Conservation (phyloP, 2,329 filamentous ascomycete genomes). For the Acephala macrosclerotiorum region DNA sequence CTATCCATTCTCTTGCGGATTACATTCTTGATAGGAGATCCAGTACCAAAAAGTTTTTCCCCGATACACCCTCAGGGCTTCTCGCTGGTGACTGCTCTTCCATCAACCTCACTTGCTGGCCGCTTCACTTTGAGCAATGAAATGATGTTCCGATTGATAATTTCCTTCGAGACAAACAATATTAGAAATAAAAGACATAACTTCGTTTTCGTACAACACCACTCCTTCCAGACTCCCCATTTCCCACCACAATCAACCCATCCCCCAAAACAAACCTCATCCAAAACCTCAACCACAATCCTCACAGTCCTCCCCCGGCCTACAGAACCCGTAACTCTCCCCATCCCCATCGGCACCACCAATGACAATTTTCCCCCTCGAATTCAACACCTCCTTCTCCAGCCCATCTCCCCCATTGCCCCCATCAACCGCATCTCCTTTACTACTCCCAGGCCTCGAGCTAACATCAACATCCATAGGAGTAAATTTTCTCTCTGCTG, state of each 20-base stretch:
- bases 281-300: conserved; percentile 24
- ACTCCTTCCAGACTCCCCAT: neutral
- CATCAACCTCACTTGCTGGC: too few species aligned
- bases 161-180: neutral
- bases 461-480: conserved; percentile 31
- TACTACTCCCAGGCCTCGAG: conserved; percentile 17
- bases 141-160: too few species aligned
- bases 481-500: conserved; percentile 22
- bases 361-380: conserved; percentile 31
- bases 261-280: neutral
- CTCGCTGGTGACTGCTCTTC: too few species aligned
- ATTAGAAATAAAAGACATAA: neutral
- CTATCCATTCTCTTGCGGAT: too few species aligned
- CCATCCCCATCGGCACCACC: conserved; percentile 16
- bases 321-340: conserved; percentile 18
- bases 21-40: too few species aligned
- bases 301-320: conserved; percentile 32
- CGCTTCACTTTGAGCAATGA: too few species aligned
- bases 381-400: conserved; percentile 17
- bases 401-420: neutral
- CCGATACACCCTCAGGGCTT: too few species aligned
- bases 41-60: too few species aligned
- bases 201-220: neutral
- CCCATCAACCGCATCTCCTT: neutral
- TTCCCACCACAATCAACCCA: neutral